Evolutionary conservation across 768 basidiomycete species (phyloP).

Genomic region (Kwoniella shandongensis): DNA sequence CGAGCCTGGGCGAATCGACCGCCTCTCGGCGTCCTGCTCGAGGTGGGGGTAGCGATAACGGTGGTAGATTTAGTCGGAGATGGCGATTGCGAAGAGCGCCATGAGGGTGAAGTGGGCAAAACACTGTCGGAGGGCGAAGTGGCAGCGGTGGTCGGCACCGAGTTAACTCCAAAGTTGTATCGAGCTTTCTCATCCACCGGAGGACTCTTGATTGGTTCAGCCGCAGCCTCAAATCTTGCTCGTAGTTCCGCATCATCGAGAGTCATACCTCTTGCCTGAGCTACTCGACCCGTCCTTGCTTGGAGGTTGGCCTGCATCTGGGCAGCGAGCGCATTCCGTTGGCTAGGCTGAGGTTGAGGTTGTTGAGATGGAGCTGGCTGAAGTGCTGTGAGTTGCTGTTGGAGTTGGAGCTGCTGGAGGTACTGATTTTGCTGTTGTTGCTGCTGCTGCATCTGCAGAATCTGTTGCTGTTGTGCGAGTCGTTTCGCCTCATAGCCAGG

Average conservation of each 20-base stretch:
- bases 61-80: conserved; percentile 17
- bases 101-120: conserved; percentile 14
- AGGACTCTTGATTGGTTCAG: not conserved
- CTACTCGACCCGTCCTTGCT: conserved; percentile 17
- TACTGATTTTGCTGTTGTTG: conserved; percentile 23
- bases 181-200: not conserved
- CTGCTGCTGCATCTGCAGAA: conserved; percentile 18
- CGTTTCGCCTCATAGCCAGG: conserved; percentile 3
- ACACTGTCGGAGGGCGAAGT: conserved; percentile 2
- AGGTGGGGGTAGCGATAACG: conserved; percentile 6
- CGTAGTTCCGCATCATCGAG: conserved; percentile 18
- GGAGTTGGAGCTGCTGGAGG: conserved; percentile 25
- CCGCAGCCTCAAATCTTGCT: conserved; percentile 21
- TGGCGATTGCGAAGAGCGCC: conserved; percentile 13
- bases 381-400: conserved; percentile 27
- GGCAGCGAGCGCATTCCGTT: conserved; percentile 15
- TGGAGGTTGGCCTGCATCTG: conserved; percentile 19
- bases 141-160: conserved; percentile 1
- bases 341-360: conserved; percentile 2
- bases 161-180: not conserved
- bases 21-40: conserved; percentile 15
- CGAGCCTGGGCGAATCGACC: conserved; percentile 34
- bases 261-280: conserved; percentile 17
- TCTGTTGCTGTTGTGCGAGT: conserved; percentile 17
- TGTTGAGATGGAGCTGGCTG: conserved; percentile 9